Conservation (phyloP, 1,284 basidiomycete genomes). For the Sparassis latifolia region DNA sequence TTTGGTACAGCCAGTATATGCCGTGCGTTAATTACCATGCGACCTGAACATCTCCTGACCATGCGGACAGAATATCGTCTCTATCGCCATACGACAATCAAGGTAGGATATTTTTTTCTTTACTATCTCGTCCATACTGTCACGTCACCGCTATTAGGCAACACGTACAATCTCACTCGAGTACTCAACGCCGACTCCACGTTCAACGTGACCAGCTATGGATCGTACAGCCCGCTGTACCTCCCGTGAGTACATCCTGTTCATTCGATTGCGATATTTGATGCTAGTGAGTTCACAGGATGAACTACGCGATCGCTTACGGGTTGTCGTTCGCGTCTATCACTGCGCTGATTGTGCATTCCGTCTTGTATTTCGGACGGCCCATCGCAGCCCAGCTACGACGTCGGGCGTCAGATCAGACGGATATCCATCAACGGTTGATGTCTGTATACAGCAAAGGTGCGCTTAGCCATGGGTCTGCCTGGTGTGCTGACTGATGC, state of each 20-base stretch:
- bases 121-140: not conserved
- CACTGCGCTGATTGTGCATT: slow-evolving; percentile 67
- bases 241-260: slow-evolving; percentile 38
- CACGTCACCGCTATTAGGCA: slow-evolving; percentile 7
- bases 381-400: slow-evolving; percentile 60
- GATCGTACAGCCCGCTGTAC: slow-evolving; percentile 79
- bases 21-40: slow-evolving; percentile 14
- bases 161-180: slow-evolving; percentile 57
- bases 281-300: slow-evolving; percentile 14
- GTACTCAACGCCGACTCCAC: slow-evolving; percentile 56
- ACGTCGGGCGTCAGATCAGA: slow-evolving; percentile 59
- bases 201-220: slow-evolving; percentile 64
- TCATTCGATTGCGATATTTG: slow-evolving; percentile 29
- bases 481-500: not conserved
- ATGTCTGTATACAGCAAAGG: slow-evolving; percentile 72
- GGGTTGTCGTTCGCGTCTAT: slow-evolving; percentile 58
- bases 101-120: slow-evolving; percentile 28
- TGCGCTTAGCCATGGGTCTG: slow-evolving; percentile 1
- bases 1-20: slow-evolving; percentile 53
- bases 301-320: slow-evolving; percentile 46
- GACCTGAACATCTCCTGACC: not conserved
- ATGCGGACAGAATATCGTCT: slow-evolving; percentile 39
- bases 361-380: slow-evolving; percentile 73
- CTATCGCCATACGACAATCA: slow-evolving; percentile 54
- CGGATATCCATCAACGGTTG: slow-evolving; percentile 78